These are phyloP conservation scores for Pyrus communis DNA, from an alignment of 306 rosid genomes.

Conservation along the genomic window DNA sequence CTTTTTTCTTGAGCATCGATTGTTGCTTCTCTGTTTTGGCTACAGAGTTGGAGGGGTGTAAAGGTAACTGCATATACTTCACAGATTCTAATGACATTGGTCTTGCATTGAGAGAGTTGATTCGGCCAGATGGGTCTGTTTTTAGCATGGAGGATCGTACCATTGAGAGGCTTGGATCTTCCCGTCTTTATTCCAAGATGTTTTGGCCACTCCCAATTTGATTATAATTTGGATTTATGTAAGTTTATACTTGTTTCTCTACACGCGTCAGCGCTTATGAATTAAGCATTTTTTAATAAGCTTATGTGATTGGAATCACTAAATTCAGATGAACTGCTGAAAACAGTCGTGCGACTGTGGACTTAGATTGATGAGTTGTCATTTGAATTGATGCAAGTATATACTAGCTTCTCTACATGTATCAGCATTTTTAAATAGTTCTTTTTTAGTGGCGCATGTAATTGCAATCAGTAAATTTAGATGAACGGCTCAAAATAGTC, in stretches of 20 bases:
- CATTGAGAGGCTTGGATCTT: slow-evolving; percentile 11
- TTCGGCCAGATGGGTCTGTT: slow-evolving; percentile 18
- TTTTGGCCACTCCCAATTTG: slow-evolving; percentile 22
- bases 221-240: neutral
- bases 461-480: too few relatives aligned
- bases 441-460: too few relatives aligned
- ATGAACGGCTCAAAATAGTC: too few relatives aligned
- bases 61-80: slow-evolving; percentile 34
- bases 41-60: slow-evolving; percentile 16
- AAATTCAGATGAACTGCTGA: too few relatives aligned
- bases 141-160: slow-evolving; percentile 31
- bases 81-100: slow-evolving; percentile 10
- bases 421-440: too few relatives aligned
- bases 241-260: neutral
- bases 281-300: too few relatives aligned
- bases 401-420: too few relatives aligned
- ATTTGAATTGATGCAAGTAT: too few relatives aligned
- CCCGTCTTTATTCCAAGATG: slow-evolving; percentile 18
- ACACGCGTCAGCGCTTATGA: too few relatives aligned
- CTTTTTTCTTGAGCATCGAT: slow-evolving; percentile 28
- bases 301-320: too few relatives aligned
- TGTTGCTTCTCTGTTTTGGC: slow-evolving; percentile 20
- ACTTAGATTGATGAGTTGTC: too few relatives aligned
- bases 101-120: neutral
- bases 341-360: too few relatives aligned